Evolutionary conservation across 768 basidiomycete genomes (phyloP).

Genomic region (Rhizopogon rudus): DNA sequence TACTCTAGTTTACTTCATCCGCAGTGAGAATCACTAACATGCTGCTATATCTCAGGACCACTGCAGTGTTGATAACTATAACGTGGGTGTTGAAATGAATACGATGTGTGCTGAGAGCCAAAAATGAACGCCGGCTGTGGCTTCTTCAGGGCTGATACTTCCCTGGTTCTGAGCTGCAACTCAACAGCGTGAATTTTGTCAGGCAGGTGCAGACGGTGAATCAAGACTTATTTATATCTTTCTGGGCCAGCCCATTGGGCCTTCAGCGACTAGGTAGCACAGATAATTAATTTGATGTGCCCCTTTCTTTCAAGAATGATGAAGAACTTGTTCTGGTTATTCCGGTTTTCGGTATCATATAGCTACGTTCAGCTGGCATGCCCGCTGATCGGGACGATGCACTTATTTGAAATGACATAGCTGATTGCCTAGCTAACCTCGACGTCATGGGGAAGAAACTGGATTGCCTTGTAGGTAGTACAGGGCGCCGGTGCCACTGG

Average conservation of each 20-base stretch:
- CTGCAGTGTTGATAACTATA: background rate
- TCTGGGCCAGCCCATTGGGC: constrained; percentile 31
- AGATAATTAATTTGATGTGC: constrained; percentile 18
- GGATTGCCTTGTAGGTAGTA: constrained; percentile 6
- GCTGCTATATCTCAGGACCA: background rate
- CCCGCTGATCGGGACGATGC: constrained; percentile 1
- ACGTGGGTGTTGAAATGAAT: background rate
- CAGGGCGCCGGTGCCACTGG: constrained; percentile 8
- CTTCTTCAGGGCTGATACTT: constrained; percentile 12
- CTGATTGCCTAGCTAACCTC: background rate
- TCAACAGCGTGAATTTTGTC: constrained; percentile 36
- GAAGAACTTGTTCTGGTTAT: background rate
- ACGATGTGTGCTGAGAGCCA: background rate
- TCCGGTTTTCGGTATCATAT: background rate
- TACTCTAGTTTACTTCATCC: background rate
- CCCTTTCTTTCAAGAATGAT: background rate
- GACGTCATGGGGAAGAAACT: background rate
- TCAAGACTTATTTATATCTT: constrained; percentile 35
- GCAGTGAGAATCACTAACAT: background rate
- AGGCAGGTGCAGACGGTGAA: constrained; percentile 36
- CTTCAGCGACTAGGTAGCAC: constrained; percentile 30
- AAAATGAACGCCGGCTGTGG: constrained; percentile 2
- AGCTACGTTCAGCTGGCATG: constrained; percentile 7
- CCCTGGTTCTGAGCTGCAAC: constrained; percentile 41
- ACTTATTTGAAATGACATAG: constrained; percentile 3